These are phyloP conservation scores for Apiotrichum brassicae DNA, from an alignment of 1,284 basidiomycete species.

Conservation along the genomic window DNA sequence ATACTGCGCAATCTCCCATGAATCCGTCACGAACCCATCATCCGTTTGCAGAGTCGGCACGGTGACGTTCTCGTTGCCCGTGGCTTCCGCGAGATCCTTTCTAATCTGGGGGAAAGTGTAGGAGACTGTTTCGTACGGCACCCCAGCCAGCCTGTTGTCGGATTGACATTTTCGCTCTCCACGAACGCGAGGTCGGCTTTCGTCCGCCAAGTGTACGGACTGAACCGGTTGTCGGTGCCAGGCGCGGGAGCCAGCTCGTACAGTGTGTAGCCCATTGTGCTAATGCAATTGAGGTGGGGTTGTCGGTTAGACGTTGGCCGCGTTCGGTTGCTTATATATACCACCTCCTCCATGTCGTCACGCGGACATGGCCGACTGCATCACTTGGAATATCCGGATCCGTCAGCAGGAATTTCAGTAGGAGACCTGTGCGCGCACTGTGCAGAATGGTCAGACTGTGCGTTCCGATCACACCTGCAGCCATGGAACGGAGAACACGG, in stretches of 20 bases:
- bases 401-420: too few relatives aligned
- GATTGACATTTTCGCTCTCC: not conserved
- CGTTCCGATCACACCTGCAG: too few relatives aligned
- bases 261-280: not conserved
- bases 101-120: slow-evolving; percentile 26
- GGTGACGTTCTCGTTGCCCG: slow-evolving; percentile 22
- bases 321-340: too few relatives aligned
- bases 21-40: slow-evolving; percentile 23
- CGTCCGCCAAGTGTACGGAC: not conserved
- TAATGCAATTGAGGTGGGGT: not conserved
- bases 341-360: too few relatives aligned
- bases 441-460: too few relatives aligned
- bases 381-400: too few relatives aligned
- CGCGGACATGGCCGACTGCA: too few relatives aligned
- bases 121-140: slow-evolving; percentile 9
- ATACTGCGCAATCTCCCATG: slow-evolving; percentile 27
- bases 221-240: not conserved
- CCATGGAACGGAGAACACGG: too few relatives aligned
- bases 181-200: slow-evolving; percentile 1
- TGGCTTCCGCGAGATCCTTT: slow-evolving; percentile 21
- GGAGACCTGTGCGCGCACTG: too few relatives aligned
- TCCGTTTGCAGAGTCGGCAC: slow-evolving; percentile 26
- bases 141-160: slow-evolving; percentile 17
- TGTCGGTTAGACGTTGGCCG: too few relatives aligned
- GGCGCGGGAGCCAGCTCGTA: not conserved